Base-by-base conservation (phyloP, 352 stramenopile genomes). In the Pythium monospermum region DNA sequence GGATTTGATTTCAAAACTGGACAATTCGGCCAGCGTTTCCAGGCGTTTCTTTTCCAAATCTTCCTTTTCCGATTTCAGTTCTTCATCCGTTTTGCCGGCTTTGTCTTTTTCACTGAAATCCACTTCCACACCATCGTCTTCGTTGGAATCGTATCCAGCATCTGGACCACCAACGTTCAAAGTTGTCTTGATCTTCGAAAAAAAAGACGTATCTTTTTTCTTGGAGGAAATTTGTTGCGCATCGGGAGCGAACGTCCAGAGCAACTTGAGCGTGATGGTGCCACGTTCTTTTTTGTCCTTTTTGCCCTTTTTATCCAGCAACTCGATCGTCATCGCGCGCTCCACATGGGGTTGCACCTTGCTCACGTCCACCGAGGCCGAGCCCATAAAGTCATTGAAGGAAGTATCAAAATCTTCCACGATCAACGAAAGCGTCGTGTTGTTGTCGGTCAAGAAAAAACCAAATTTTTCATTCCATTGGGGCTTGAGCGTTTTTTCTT, bases 321-420 rank as follows among this genome's bases (percentile, higher is more conserved):
- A 48, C 40, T 83, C 71, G 18, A 91, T 56, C 0, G 64, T 65
- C 47, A 89, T 45, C n/a, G 67, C 61, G 45, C 81, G 80, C 42
- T 83, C 72, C 1, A 73, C 57, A 62, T 88, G 59, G 0, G 76
- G 73, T 18, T 73, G 36, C 2, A 91, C 19, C 44, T 87, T 76
- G 8, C 51, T 72, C 12, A 85, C 16, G 7, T 77, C 75, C 15
- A 87, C 67, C 18, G 79, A 67, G 0, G 73, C 77, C 41, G 70
- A 74, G 16, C 81, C 81, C 70, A 91, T 91, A 45, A 91, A 87
- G 19, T 91, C 81, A 50, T 91, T 91, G 35, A 85, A 75, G 5
- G 79, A 86, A 10, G 76, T 73, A 38, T 91, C 81, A 49, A 75
- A 79, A 43, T 91, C 81, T 37, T 91, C 81, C 25, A 89, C 69